phyloP scores from a whole-genome alignment of 768 basidiomycete species.

The Coprinopsis marcescibilis region DNA sequence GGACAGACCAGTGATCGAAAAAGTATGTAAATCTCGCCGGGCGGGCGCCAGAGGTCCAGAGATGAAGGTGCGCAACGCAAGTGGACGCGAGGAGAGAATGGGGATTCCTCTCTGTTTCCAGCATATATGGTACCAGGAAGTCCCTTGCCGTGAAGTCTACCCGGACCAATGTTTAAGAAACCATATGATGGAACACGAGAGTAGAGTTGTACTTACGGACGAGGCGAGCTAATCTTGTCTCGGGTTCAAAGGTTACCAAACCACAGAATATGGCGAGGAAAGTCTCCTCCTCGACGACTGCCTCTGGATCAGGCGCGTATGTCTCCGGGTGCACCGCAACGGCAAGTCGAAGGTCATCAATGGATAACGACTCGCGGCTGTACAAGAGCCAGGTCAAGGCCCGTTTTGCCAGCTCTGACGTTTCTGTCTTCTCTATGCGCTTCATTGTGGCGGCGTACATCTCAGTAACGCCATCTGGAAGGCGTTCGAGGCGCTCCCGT shows the following conservation, averaged over 20 bases:
- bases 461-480: neutral
- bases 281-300: neutral
- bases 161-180: too few species aligned
- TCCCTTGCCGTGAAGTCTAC: too few species aligned
- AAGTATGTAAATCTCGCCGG: too few species aligned
- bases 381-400: neutral
- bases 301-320: neutral
- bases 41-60: too few species aligned
- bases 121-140: too few species aligned
- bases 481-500: neutral
- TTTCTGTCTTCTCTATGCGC: neutral
- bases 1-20: too few species aligned
- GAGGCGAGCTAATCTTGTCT: neutral
- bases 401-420: neutral
- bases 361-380: neutral
- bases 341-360: neutral
- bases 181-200: too few species aligned
- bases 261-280: neutral
- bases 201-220: constrained; percentile 4
- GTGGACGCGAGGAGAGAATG: too few species aligned
- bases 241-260: neutral
- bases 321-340: neutral
- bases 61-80: too few species aligned
- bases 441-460: neutral
- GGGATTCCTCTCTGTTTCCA: too few species aligned